Percentiles rank a stretch among this genome's conserved stretches.
phyloP scores from a whole-genome alignment of 1,284 basidiomycete genomes.

The Moesziomyces sp. region DNA sequence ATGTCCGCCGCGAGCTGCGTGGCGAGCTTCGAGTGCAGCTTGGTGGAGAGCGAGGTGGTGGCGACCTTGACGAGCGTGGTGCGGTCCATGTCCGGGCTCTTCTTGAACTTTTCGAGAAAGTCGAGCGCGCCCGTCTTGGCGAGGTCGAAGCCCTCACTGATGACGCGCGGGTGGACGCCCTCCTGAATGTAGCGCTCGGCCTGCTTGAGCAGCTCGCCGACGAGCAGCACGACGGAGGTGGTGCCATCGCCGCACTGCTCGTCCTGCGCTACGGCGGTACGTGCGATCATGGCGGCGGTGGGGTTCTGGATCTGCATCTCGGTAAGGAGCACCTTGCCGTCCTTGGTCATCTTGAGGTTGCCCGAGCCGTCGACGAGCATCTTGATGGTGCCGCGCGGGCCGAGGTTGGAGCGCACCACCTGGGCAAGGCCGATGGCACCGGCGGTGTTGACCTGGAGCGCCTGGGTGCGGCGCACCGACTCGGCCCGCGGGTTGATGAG shows the following conservation, averaged over 20 bases:
- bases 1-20: conserved; percentile 89
- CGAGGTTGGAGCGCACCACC: conserved; percentile 96
- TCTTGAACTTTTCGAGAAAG: conserved; percentile 91
- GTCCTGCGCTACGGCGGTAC: conserved; percentile 97
- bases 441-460: conserved; percentile 82
- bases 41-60: conserved; percentile 92
- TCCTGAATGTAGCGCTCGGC: conserved; percentile 97
- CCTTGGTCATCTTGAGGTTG: conserved; percentile 99
- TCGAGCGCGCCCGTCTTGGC: conserved; percentile 95
- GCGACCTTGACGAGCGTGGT: conserved; percentile 91
- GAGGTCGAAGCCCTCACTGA: conserved; percentile 94
- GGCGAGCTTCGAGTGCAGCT: conserved; percentile 84
- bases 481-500: conserved; percentile 75
- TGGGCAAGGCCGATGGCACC: conserved; percentile 97
- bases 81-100: conserved; percentile 81
- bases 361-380: conserved; percentile 99
- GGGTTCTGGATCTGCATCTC: conserved; percentile 99
- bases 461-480: conserved; percentile 89
- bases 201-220: conserved; percentile 97
- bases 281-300: conserved; percentile 98
- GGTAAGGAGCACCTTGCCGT: conserved; percentile 96
- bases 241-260: conserved; percentile 99
- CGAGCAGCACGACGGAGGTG: conserved; percentile 94
- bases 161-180: conserved; percentile 96
- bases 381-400: conserved; percentile 82